Conservation (phyloP, 345 rosid species). For the Murraya koenigii region DNA sequence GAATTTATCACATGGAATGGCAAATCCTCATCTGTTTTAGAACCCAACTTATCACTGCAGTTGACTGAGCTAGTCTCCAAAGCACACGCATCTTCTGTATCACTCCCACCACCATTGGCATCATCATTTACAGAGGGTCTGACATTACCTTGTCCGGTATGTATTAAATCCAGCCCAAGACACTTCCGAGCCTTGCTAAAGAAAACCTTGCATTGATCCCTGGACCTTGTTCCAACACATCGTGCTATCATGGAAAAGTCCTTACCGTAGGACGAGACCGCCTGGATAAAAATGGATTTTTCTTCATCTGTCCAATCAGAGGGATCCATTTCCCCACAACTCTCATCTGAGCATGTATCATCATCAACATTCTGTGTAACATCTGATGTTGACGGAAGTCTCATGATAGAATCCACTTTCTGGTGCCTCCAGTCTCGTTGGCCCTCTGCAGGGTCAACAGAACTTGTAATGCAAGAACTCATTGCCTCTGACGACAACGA, state of each 20-base stretch:
- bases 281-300: constrained; percentile 66
- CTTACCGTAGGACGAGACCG: constrained; percentile 73
- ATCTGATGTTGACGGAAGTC: constrained; percentile 51
- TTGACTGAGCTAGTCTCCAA: constrained; percentile 48
- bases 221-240: constrained; percentile 65
- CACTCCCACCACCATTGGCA: constrained; percentile 73
- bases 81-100: constrained; percentile 60
- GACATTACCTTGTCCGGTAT: constrained; percentile 34
- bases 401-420: constrained; percentile 42
- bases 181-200: constrained; percentile 92
- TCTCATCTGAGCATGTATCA: constrained; percentile 88
- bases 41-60: constrained; percentile 40
- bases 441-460: constrained; percentile 55
- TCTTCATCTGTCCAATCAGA: constrained; percentile 93
- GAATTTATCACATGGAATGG: constrained; percentile 26
- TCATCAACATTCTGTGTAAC: constrained; percentile 61
- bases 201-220: constrained; percentile 86
- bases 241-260: constrained; percentile 74
- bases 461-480: constrained; percentile 75
- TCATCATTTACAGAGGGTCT: constrained; percentile 54
- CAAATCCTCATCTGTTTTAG: constrained; percentile 38
- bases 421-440: constrained; percentile 41
- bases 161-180: constrained; percentile 76
- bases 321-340: constrained; percentile 85
- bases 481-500: constrained; percentile 82